Evolutionary conservation across 305 asterid genomes (phyloP), one percentile per base, ranked within the genome.

Genomic region (Caryopteris hybrid): DNA sequence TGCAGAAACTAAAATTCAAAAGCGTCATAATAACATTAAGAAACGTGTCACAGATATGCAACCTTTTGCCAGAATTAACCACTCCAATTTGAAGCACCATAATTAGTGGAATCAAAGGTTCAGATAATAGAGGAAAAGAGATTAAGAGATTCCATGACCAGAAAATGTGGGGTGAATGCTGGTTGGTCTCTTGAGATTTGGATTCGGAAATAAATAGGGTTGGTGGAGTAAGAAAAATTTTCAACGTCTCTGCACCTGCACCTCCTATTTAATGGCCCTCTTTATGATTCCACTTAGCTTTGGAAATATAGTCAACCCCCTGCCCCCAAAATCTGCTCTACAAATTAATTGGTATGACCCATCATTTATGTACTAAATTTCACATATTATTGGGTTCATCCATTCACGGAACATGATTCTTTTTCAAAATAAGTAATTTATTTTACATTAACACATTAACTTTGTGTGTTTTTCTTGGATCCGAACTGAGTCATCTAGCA

Each of bases 41-140:
- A 29, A 54, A 25, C 71, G 71, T 71, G 71, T 54, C 42, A 8
- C 31, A 14, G 29, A 48, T 38, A 25, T 23, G 55, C 23, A 53
- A 21, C 33, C 43, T 8, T 50, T 63, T 14, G 50, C 31, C 54
- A n/a, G 36, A 58, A n/a, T 58, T 54, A 68, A 68, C 73, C 56
- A 68, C 57, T 56, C 64, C 65, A 20, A 54, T 23, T 53, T 62
- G 38, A 64, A 51, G 39, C 33, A 71, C 42, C 66, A 33, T 64
- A 56, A 46, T 69, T 69, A 61, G 74, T 57, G 73, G 66, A 17
- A 58, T 23, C 38, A 57, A 68, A 57, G 27, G 36, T 59, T 69
- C 74, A 69, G 59, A 52, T 38, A 46, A 22, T 22, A 38, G 0
- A 17, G 8, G 31, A 52, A 47, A 33, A 57, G 13, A 4, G 29